Evolutionary conservation across 352 stramenopile genomes (phyloP).

Genomic region (Phytophthora pinifolia): DNA sequence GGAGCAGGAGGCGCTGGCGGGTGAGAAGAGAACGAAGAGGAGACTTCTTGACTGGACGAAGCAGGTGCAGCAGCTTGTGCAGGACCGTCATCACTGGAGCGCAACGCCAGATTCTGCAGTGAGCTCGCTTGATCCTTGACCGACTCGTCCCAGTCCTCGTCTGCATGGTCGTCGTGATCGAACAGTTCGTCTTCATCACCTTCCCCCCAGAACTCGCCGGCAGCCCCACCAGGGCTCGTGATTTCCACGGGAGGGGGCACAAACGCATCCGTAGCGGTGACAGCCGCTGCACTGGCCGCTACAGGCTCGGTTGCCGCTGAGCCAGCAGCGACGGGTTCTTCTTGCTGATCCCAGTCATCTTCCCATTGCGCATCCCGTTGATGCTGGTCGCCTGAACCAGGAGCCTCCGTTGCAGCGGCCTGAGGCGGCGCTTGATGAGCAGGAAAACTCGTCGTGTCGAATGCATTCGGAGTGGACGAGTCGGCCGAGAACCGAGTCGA

Average conservation of each 20-base stretch:
- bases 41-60: conserved; percentile 13
- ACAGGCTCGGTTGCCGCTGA: conserved; percentile 1
- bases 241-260: conserved; percentile 28
- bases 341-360: conserved; percentile 21
- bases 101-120: conserved; percentile 15
- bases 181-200: conserved; percentile 60
- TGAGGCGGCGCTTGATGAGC: conserved; percentile 1
- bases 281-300: neutral
- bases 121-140: conserved; percentile 17
- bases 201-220: conserved; percentile 70
- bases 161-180: conserved; percentile 52
- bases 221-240: conserved; percentile 30
- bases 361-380: conserved; percentile 20
- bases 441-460: conserved; percentile 1
- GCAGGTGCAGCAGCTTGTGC: conserved; percentile 3
- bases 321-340: neutral
- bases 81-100: conserved; percentile 21
- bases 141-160: conserved; percentile 41
- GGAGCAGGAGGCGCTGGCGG: conserved; percentile 4
- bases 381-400: conserved; percentile 7
- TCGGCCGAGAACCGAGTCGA: neutral
- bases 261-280: conserved; percentile 7
- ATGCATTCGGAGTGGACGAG: neutral
- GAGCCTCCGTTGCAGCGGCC: conserved; percentile 3
- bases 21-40: conserved; percentile 14